Percentiles rank a stretch among this genome's conserved stretches.
Evolutionary conservation across 768 basidiomycete species (phyloP).

Genomic region (Phanerochaete carnosa): DNA sequence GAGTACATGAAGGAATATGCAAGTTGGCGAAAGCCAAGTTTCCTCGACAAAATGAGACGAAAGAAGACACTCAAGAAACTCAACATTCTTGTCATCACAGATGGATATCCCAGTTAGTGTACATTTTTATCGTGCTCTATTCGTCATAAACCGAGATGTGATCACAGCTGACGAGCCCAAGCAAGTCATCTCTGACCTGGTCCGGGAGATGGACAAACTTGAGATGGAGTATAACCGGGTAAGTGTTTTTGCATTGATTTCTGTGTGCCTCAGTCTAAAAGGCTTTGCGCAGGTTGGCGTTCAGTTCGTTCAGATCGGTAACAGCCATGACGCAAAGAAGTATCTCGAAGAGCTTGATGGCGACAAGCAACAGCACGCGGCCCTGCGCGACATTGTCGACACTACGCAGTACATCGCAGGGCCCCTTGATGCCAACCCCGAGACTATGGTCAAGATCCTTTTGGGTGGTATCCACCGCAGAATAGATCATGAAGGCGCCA

Average conservation of each 20-base stretch:
- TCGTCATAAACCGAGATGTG: background rate
- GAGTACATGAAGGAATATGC: background rate
- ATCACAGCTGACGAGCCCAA: constrained; percentile 49
- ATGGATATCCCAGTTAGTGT: constrained; percentile 55
- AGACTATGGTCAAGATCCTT: constrained; percentile 52
- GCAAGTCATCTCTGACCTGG: constrained; percentile 43
- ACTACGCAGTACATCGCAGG: constrained; percentile 53
- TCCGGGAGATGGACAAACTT: constrained; percentile 47
- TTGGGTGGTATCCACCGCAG: constrained; percentile 65
- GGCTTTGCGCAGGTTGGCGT: constrained; percentile 51
- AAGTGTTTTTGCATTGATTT: background rate
- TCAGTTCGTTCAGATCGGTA: constrained; percentile 72
- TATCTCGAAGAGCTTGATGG: constrained; percentile 58
- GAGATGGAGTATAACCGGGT: constrained; percentile 55
- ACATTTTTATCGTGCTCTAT: background rate
- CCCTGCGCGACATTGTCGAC: constrained; percentile 68
- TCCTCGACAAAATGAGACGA: background rate
- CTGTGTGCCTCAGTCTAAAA: constrained; percentile 4
- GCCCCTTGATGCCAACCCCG: constrained; percentile 39
- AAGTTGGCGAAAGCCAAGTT: background rate
- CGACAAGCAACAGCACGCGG: constrained; percentile 26
- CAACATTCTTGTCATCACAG: constrained; percentile 61
- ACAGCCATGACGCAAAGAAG: constrained; percentile 34
- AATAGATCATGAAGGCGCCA: constrained; percentile 31
- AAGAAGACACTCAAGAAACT: constrained; percentile 31